Conservation (phyloP, 768 basidiomycete genomes). For the Hydnum rufescens region DNA sequence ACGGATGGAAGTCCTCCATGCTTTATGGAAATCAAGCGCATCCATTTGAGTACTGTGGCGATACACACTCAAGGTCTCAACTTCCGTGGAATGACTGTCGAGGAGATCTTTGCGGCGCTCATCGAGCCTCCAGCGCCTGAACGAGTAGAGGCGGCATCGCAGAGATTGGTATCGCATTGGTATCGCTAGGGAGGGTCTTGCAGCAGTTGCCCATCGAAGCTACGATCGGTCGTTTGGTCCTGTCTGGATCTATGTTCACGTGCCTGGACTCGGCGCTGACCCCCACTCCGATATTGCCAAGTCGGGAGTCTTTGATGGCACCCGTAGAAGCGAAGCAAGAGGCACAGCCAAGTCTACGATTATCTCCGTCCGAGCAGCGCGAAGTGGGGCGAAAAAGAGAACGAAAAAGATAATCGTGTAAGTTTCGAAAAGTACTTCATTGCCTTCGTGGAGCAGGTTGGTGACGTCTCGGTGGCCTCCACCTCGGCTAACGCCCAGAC, state of each 20-base stretch:
- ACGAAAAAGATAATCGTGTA: constrained; percentile 13
- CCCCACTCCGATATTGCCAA: constrained; percentile 75
- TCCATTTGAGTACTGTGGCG: constrained; percentile 74
- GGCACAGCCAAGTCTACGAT: constrained; percentile 48
- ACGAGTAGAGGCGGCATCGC: constrained; percentile 63
- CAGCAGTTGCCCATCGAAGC: constrained; percentile 80
- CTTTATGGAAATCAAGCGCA: constrained; percentile 87
- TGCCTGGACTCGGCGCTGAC: constrained; percentile 75
- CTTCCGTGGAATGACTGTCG: constrained; percentile 60
- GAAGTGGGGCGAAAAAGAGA: constrained; percentile 43
- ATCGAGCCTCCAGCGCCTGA: constrained; percentile 76
- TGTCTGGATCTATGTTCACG: constrained; percentile 83
- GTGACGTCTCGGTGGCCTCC: constrained; percentile 35
- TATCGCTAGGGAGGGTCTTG: constrained; percentile 72
- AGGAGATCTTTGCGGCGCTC: constrained; percentile 63
- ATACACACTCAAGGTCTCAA: constrained; percentile 93
- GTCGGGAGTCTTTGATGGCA: constrained; percentile 76
- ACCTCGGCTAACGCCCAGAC: constrained; percentile 33
- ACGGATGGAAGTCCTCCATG: constrained; percentile 38
- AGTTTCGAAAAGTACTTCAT: constrained; percentile 57
- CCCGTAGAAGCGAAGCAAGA: constrained; percentile 58
- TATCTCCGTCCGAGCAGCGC: constrained; percentile 78
- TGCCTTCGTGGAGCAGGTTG: constrained; percentile 68
- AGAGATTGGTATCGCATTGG: constrained; percentile 51
- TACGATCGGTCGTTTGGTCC: constrained; percentile 71